Evolutionary conservation across 768 basidiomycete species (phyloP).

Genomic region (Lactarius sp.): DNA sequence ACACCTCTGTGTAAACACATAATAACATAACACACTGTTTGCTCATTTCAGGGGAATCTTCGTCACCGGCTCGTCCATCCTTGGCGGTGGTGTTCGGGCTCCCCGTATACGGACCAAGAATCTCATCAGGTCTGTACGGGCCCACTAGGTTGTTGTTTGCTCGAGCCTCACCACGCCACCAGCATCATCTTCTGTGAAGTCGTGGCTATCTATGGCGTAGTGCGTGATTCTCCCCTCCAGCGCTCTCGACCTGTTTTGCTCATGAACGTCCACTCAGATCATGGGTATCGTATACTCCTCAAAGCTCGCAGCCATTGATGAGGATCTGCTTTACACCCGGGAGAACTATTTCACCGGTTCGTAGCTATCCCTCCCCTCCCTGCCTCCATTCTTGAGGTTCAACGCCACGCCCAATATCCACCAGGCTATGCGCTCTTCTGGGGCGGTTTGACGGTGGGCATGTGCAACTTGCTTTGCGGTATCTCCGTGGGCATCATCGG

Average conservation of each 20-base stretch:
- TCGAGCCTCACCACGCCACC: neutral
- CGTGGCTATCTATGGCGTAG: constrained; percentile 96
- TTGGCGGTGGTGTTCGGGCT: constrained; percentile 91
- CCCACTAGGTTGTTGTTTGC: neutral
- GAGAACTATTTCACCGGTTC: constrained; percentile 91
- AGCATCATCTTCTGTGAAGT: constrained; percentile 99
- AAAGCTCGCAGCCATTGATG: constrained; percentile 60
- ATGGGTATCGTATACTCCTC: constrained; percentile 95
- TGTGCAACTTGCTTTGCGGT: constrained; percentile 93
- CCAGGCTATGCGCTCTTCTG: constrained; percentile 94
- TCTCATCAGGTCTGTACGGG: constrained; percentile 71
- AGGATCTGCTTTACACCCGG: constrained; percentile 68
- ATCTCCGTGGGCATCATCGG: constrained; percentile 93
- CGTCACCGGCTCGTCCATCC: constrained; percentile 92
- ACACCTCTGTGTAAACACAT: too few relatives aligned
- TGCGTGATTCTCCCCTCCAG: constrained; percentile 35
- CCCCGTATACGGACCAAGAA: constrained; percentile 97
- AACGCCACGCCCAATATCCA: constrained; percentile 5
- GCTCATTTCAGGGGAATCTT: constrained; percentile 83
- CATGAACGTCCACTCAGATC: constrained; percentile 53
- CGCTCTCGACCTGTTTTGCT: constrained; percentile 4
- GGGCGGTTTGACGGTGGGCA: constrained; percentile 91
- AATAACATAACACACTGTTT: too few relatives aligned
- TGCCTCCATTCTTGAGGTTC: too few relatives aligned
- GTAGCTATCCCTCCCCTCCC: neutral